phyloP scores from a whole-genome alignment of 2,329 filamentous ascomycete genomes.

The Penicillium capsulatum region DNA sequence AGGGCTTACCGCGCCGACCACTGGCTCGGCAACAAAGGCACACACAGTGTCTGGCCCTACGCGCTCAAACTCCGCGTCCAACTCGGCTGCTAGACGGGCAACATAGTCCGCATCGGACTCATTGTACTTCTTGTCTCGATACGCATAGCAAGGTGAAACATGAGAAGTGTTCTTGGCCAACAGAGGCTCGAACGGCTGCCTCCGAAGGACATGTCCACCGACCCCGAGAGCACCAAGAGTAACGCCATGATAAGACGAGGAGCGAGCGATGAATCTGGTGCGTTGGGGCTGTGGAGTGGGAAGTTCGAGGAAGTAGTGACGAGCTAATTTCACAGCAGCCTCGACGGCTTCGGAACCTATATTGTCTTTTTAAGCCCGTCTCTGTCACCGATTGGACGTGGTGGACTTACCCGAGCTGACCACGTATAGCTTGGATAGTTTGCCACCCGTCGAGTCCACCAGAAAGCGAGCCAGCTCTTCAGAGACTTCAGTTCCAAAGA shows the following conservation, averaged over 20 bases:
- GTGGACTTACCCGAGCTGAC: slow-evolving; percentile 51
- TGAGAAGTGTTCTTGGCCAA: slow-evolving; percentile 54
- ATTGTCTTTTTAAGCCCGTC: not conserved
- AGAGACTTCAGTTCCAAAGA: slow-evolving; percentile 53
- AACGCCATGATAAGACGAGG: slow-evolving; percentile 66
- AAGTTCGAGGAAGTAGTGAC: slow-evolving; percentile 63
- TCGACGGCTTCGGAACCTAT: slow-evolving; percentile 66
- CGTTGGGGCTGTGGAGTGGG: slow-evolving; percentile 50
- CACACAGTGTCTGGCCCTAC: slow-evolving; percentile 63
- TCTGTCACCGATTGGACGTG: not conserved
- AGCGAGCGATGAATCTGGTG: slow-evolving; percentile 59
- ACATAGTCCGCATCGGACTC: slow-evolving; percentile 61
- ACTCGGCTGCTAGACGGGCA: slow-evolving; percentile 56
- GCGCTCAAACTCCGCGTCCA: slow-evolving; percentile 63
- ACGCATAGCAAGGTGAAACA: slow-evolving; percentile 65
- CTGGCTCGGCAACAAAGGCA: slow-evolving; percentile 68
- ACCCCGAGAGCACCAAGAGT: slow-evolving; percentile 64
- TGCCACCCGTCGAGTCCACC: slow-evolving; percentile 49
- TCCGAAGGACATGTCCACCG: slow-evolving; percentile 59
- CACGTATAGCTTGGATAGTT: slow-evolving; percentile 54
- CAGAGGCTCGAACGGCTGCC: slow-evolving; percentile 59
- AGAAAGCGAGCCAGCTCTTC: slow-evolving; percentile 52
- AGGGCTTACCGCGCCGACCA: slow-evolving; percentile 62
- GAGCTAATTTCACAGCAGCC: slow-evolving; percentile 62
- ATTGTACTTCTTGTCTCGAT: slow-evolving; percentile 50